These are phyloP conservation scores for Eucalyptus guilfoylei DNA, from an alignment of 345 rosid genomes.

Conservation along the genomic window DNA sequence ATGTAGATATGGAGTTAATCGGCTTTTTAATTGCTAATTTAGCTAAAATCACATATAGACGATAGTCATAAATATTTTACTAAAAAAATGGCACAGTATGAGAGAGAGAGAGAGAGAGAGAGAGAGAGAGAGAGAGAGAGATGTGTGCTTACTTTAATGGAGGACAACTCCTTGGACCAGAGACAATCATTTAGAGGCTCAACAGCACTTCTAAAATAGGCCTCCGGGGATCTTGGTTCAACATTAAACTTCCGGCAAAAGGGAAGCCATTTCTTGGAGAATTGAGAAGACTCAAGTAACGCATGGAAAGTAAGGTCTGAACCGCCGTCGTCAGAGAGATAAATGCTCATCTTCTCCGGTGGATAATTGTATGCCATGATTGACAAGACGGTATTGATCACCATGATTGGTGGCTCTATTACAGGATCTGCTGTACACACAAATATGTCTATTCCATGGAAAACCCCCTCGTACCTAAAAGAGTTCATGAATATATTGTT, in stretches of 20 bases:
- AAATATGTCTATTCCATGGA: constrained; percentile 54
- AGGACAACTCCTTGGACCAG: not conserved
- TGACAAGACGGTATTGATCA: constrained; percentile 54
- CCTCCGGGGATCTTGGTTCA: constrained; percentile 51
- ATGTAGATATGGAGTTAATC: not conserved
- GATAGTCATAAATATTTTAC: not conserved
- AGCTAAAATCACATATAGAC: not conserved
- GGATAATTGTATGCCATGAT: constrained; percentile 51
- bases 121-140: not conserved
- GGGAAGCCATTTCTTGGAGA: constrained; percentile 50
- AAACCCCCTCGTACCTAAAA: constrained; percentile 11
- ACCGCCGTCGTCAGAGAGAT: constrained; percentile 69
- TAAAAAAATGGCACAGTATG: not conserved
- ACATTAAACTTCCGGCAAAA: constrained; percentile 36
- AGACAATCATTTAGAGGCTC: not conserved
- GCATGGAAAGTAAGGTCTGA: constrained; percentile 49
- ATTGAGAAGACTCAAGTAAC: constrained; percentile 35
- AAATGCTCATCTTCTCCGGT: constrained; percentile 42
- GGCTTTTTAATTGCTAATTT: not conserved
- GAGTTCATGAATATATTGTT: not conserved
- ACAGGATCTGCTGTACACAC: constrained; percentile 69
- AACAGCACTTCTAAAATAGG: constrained; percentile 14
- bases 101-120: not conserved
- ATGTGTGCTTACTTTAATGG: not conserved
- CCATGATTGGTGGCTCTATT: constrained; percentile 63